Evolutionary conservation across 306 rosid genomes (phyloP).

Genomic region (Glycyrrhiza uralensis): DNA sequence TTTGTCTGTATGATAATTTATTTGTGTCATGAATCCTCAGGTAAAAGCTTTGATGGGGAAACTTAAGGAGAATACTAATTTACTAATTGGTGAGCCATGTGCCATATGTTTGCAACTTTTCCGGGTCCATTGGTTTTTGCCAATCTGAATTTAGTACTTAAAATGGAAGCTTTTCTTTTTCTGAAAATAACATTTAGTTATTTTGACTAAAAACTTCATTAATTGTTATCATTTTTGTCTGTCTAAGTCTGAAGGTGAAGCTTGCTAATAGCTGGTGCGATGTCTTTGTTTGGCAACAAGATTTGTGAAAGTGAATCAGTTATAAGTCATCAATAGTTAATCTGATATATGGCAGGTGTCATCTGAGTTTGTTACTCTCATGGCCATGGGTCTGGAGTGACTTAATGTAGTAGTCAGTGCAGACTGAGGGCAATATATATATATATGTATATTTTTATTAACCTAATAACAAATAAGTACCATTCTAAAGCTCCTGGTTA

Average conservation of each 20-base stretch:
- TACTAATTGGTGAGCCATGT: slow-evolving; percentile 75
- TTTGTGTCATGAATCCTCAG: slow-evolving; percentile 44
- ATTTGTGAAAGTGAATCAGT: not conserved
- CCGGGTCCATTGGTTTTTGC: not conserved
- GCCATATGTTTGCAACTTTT: slow-evolving; percentile 1
- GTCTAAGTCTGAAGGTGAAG: not conserved
- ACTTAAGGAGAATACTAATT: slow-evolving; percentile 60
- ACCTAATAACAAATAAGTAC: not conserved
- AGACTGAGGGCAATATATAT: not conserved
- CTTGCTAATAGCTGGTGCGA: not conserved
- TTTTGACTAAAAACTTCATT: not conserved
- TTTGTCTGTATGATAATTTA: slow-evolving; percentile 4
- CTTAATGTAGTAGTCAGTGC: not conserved
- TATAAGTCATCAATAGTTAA: not conserved
- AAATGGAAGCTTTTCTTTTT: not conserved
- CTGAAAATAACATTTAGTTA: not conserved
- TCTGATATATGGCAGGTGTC: not conserved
- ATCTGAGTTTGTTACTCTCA: not conserved
- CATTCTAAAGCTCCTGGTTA: not conserved
- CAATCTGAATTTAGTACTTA: not conserved
- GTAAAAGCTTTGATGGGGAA: slow-evolving; percentile 61
- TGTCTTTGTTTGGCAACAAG: slow-evolving; percentile 2
- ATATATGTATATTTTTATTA: not conserved
- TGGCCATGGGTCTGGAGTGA: not conserved
- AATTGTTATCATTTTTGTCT: not conserved